Percentiles rank a stretch among this genome's conserved stretches.
Evolutionary conservation across 495 filamentous ascomycete genomes (phyloP).

Genomic region (Ascobolus immersus): DNA sequence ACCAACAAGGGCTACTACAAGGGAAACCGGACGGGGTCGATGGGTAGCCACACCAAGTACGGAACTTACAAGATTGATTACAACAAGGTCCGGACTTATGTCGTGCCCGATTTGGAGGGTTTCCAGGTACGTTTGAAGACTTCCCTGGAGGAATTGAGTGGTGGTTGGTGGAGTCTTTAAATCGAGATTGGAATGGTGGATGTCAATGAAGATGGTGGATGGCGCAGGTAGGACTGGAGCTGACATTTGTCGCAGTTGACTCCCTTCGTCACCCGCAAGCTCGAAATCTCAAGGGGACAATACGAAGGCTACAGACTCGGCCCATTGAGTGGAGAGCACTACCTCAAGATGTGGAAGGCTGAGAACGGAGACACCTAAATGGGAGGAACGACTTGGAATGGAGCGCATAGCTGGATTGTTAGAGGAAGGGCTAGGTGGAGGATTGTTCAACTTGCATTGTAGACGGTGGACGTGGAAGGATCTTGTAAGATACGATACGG

Average conservation of each 20-base stretch:
- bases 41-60: slow-evolving; percentile 64
- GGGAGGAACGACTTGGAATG: too few relatives aligned
- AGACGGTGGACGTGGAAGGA: too few relatives aligned
- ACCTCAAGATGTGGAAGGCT: slow-evolving; percentile 40
- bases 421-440: too few relatives aligned
- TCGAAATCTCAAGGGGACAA: slow-evolving; percentile 24
- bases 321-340: slow-evolving; percentile 32
- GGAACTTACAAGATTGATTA: slow-evolving; percentile 66
- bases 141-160: background rate
- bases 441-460: too few relatives aligned
- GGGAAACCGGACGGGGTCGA: slow-evolving; percentile 63
- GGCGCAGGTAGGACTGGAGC: background rate
- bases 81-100: slow-evolving; percentile 72
- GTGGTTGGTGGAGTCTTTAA: background rate
- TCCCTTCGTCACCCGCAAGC: slow-evolving; percentile 53
- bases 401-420: too few relatives aligned
- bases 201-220: background rate
- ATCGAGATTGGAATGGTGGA: background rate
- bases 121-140: slow-evolving; percentile 55
- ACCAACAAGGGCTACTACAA: slow-evolving; percentile 91
- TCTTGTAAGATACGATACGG: too few relatives aligned
- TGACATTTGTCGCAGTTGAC: slow-evolving; percentile 34
- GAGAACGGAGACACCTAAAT: slow-evolving; percentile 38
- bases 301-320: slow-evolving; percentile 23
- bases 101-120: slow-evolving; percentile 39